A percentile compares a stretch with the other conserved stretches of the same genome.
Conservation (phyloP, 352 stramenopile genomes). For the Phytophthora macrochlamydospora region DNA sequence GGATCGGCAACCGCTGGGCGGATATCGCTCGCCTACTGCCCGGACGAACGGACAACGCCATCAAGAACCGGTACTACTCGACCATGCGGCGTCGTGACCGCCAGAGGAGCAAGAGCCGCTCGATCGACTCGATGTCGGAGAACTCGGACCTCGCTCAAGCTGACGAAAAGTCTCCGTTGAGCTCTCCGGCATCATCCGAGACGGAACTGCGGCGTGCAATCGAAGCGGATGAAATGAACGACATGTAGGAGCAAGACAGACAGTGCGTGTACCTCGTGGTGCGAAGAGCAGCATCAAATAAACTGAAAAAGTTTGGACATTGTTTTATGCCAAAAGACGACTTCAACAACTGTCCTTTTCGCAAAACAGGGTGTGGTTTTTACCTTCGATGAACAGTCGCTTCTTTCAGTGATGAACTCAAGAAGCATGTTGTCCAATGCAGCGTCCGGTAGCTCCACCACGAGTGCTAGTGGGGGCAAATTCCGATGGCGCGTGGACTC, state of each 20-base stretch:
- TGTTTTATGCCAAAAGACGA: too few relatives aligned
- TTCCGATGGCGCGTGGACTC: conserved; percentile 74
- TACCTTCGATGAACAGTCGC: neutral
- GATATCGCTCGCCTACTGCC: conserved; percentile 96
- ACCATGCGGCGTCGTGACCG: conserved; percentile 72
- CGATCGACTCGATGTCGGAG: conserved; percentile 25
- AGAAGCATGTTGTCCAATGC: neutral
- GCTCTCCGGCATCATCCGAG: conserved; percentile 31
- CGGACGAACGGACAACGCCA: conserved; percentile 95
- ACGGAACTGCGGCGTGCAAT: conserved; percentile 9
- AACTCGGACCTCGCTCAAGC: conserved; percentile 8
- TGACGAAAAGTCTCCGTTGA: conserved; percentile 24
- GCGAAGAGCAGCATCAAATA: neutral
- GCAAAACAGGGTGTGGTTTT: too few relatives aligned
- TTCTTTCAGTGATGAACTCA: neutral
- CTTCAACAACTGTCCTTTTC: too few relatives aligned
- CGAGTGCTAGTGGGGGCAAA: conserved; percentile 18
- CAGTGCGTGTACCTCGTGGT: neutral
- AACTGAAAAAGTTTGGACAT: too few relatives aligned
- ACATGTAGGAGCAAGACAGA: conserved; percentile 10
- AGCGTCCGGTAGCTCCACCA: conserved; percentile 4
- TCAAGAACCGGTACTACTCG: conserved; percentile 96
- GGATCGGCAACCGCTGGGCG: conserved; percentile 96
- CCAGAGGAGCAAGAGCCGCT: conserved; percentile 38
- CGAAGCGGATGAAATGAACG: conserved; percentile 4